Evolutionary conservation across 148 eudicot species (phyloP).

Genomic region (Fagopyrum esculentum): DNA sequence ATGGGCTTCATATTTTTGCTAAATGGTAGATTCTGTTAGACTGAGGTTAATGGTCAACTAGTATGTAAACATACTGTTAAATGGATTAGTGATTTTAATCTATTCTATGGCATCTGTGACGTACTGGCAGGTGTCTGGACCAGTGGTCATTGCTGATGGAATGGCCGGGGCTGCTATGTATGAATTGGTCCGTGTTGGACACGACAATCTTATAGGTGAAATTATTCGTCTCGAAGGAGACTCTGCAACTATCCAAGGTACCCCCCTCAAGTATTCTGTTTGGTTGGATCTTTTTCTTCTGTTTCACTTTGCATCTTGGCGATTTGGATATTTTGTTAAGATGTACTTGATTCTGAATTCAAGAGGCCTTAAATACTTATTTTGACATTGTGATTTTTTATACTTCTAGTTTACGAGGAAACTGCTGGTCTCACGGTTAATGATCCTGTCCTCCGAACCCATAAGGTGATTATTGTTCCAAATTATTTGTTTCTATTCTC

Average conservation of each 20-base stretch:
- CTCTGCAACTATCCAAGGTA: conserved; percentile 99
- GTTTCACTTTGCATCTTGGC: background rate
- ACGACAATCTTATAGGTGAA: conserved; percentile 97
- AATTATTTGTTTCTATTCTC: background rate
- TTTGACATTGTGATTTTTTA: conserved; percentile 6
- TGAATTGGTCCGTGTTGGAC: conserved; percentile 95
- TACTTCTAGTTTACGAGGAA: conserved; percentile 79
- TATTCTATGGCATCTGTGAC: background rate
- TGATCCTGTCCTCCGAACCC: conserved; percentile 97
- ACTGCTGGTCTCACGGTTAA: conserved; percentile 95
- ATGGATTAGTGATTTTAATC: too few species aligned
- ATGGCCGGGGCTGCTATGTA: conserved; percentile 99
- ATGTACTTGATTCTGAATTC: background rate
- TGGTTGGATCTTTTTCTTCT: background rate
- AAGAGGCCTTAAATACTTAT: background rate
- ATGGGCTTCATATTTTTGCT: background rate
- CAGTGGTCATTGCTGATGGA: conserved; percentile 99
- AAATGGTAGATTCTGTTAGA: background rate
- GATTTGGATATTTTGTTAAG: background rate
- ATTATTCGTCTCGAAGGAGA: conserved; percentile 97
- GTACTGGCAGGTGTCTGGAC: conserved; percentile 77
- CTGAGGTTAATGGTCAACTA: too few species aligned
- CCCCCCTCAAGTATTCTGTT: background rate
- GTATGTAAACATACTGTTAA: too few species aligned
- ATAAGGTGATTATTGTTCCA: conserved; percentile 48